These are phyloP conservation scores for Carex scoparia DNA, from an alignment of 176 grass and related monocot species.

Conservation along the genomic window DNA sequence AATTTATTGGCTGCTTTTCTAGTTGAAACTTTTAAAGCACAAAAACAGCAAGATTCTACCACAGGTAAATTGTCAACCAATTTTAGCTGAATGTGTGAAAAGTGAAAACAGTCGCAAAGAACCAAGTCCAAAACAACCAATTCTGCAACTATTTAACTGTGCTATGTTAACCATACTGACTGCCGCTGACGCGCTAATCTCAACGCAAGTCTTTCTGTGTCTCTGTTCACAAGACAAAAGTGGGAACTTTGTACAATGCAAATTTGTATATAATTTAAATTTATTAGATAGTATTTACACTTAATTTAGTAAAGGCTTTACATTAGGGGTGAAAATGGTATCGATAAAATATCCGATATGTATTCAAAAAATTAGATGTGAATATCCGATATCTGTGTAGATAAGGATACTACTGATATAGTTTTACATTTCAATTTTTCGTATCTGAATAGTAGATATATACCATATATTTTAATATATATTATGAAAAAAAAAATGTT, in stretches of 20 bases:
- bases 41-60: background rate
- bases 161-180: background rate
- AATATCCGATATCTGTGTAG: too few relatives aligned
- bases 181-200: background rate
- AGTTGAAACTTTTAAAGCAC: background rate
- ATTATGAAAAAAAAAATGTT: too few relatives aligned
- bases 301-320: background rate
- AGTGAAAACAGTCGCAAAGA: background rate
- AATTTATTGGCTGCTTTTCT: background rate
- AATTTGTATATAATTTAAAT: background rate
- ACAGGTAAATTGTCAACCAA: background rate
- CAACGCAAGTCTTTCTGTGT: background rate
- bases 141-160: background rate
- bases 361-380: too few relatives aligned
- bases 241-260: background rate
- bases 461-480: too few relatives aligned
- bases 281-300: background rate
- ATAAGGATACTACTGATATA: too few relatives aligned
- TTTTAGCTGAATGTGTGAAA: background rate
- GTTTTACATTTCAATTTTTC: too few relatives aligned
- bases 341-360: too few relatives aligned
- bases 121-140: background rate
- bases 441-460: too few relatives aligned
- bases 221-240: background rate
- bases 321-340: too few relatives aligned